Evolutionary conservation across 768 basidiomycete genomes (phyloP), one percentile per base, ranked within the genome.

Genomic region (Leccinum boreale): DNA sequence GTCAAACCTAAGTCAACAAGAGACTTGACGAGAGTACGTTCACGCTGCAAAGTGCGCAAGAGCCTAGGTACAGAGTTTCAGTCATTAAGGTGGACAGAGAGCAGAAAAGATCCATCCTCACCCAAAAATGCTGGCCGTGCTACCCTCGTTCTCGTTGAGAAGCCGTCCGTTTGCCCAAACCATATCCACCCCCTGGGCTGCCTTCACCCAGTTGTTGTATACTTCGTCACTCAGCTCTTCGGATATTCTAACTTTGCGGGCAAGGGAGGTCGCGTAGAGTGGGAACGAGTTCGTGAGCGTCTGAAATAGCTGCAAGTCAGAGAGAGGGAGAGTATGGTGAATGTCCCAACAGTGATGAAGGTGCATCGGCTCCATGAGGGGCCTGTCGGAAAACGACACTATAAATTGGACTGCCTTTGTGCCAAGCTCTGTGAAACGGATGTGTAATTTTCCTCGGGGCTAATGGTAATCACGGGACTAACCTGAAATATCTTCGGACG

Each of bases 201-300:
- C 81, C 58, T 78, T 82, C 26, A 19, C 61, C 58, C 82, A 78
- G 61, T 92, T 92, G 8, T 66, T 67, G 21, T 77, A 66, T 6
- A 94, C 69, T 65, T 92, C 90, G 0, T 79, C 70, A 1, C 68
- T 65, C 9, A 96, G 64, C 12, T 72, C 75, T 9, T 73, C 68
- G 57, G 83, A 81, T 3, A 83, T 74, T 2, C 74, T 64, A 45
- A 94, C 83, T 57, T 87, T 85, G 3, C 92, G 84, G 0, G 89
- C 82, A 29, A 97, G 77, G 3, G 86, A 77, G 1, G 85, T 79
- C 1, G 87, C 86, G 66, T 95, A 96, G 68, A 84, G 88, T 0
- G 96, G 95, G 74, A 98, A 96, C 71, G 95, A 87, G 66, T 94
- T 90, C 0, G 90, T 80, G 21, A 98, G 81, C 14, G 83, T 79